A percentile compares a stretch with the other conserved stretches of the same genome.
Evolutionary conservation across 495 filamentous ascomycete genomes (phyloP).

Genomic region (Platismatia glauca): DNA sequence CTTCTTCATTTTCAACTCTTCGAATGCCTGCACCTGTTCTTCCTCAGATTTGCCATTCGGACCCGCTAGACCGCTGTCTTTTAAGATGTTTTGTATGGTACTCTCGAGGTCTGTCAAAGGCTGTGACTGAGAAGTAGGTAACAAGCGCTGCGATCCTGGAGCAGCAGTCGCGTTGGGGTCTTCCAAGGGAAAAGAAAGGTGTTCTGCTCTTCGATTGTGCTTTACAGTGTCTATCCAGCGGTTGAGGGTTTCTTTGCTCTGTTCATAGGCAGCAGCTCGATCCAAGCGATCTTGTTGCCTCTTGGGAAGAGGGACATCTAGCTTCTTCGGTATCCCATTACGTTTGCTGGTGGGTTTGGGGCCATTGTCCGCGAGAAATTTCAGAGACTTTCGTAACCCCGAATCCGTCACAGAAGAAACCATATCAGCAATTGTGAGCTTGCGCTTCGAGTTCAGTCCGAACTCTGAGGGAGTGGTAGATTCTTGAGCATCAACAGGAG

Average conservation of each 20-base stretch:
- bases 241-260: constrained; percentile 82
- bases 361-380: constrained; percentile 43
- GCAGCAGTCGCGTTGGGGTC: constrained; percentile 50
- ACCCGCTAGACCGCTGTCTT: constrained; percentile 70
- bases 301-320: constrained; percentile 77
- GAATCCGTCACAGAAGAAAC: constrained; percentile 66
- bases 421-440: constrained; percentile 74
- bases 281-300: constrained; percentile 83
- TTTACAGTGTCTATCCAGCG: constrained; percentile 94
- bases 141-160: constrained; percentile 42
- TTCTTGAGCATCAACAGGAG: constrained; percentile 35
- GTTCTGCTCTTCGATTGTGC: constrained; percentile 83
- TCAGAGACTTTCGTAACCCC: constrained; percentile 67
- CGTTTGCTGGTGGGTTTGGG: constrained; percentile 38
- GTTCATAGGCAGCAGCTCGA: constrained; percentile 75
- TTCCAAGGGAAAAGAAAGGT: constrained; percentile 79
- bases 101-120: constrained; percentile 74
- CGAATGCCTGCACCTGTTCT: constrained; percentile 56
- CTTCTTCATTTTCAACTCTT: constrained; percentile 58
- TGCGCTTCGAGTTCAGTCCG: constrained; percentile 50
- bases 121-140: constrained; percentile 44
- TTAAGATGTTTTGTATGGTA: constrained; percentile 76
- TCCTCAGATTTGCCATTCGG: constrained; percentile 52
- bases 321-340: constrained; percentile 55
- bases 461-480: constrained; percentile 48